Base-by-base conservation (phyloP, 805 yeast species). In the Metschnikowia lochheadii region DNA sequence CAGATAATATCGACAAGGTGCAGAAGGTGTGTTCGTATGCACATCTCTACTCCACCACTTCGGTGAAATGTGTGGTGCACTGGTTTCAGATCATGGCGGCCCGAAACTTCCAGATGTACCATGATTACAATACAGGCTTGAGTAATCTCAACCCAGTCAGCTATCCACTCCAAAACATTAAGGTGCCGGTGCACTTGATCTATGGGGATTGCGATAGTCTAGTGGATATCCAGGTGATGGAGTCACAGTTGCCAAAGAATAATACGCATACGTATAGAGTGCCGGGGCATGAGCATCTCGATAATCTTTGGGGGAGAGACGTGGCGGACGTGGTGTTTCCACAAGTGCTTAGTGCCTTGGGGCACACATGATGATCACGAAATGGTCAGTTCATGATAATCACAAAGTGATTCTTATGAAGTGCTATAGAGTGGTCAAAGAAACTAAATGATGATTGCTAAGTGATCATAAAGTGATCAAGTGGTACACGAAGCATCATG, bases 11-110 rank as follows among this genome's bases (percentile, higher is more conserved):
- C 56, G 70, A 82, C 33, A 73, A 78, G 51, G 68, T 81, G 38
- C 96, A 91, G 66, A 92, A 91, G 63, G 69, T 82, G 44, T 77
- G 87, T n/a, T 79, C 88, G 14, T 92, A 89, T 66, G 82, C 89
- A 15, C 97, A 94, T 65, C 73, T 92, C 49, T 92, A 91, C 69
- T 87, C 96, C 1, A 86, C 96, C 20, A 89, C 98, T 0, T 83
- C 91, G 2, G 98, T 91, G 23, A 92, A 91, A 66, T 81, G 87
- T 8, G 90, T 89, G 41, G 97, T 56, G 47, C 68, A 63, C 50
- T 64, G 68, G 68, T 63, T 63, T 51, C 68, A 63, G 50, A 91
- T 92, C 48, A 87, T 92, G 54, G 76, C 85, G 47, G 29, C 53
- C 37, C 51, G 52, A 32, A 55, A 55, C 46, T 91, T 92, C 66